Percentiles rank a stretch among this genome's conserved stretches.
Evolutionary conservation across 2,329 filamentous ascomycete genomes (phyloP).

Genomic region (Scopulariopsis brevicaulis): DNA sequence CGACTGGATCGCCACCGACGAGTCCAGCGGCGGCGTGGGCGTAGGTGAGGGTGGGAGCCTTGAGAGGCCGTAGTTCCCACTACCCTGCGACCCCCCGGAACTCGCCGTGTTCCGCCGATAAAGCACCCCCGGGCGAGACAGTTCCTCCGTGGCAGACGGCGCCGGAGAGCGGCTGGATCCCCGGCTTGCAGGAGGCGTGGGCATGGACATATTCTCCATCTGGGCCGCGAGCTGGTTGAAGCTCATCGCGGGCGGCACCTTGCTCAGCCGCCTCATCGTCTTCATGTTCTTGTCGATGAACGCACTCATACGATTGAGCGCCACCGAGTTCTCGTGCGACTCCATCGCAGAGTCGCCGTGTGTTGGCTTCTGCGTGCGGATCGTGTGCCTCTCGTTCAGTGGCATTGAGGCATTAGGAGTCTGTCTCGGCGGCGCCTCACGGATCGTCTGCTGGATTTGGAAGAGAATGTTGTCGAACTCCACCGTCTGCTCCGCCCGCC

Average conservation of each 20-base stretch:
- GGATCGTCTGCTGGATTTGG: conserved; percentile 25
- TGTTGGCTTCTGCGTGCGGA: conserved; percentile 18
- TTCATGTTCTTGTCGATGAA: conserved; percentile 31
- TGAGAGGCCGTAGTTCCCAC: conserved; percentile 4
- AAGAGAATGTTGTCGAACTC: conserved; percentile 32
- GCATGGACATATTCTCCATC: conserved; percentile 11
- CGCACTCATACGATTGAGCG: conserved; percentile 29
- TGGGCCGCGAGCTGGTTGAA: conserved; percentile 19
- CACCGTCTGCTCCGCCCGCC: conserved; percentile 19
- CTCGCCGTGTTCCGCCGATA: conserved; percentile 8
- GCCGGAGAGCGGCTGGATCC: conserved; percentile 16
- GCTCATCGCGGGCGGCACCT: conserved; percentile 20
- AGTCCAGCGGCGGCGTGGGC: conserved; percentile 15
- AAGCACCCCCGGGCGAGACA: conserved; percentile 6
- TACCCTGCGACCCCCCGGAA: conserved; percentile 8
- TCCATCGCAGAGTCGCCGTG: conserved; percentile 25
- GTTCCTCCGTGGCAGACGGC: conserved; percentile 6
- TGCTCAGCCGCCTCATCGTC: conserved; percentile 28
- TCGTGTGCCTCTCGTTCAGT: conserved; percentile 29
- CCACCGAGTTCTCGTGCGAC: conserved; percentile 26
- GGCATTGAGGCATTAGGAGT: conserved; percentile 9
- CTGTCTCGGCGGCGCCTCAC: conserved; percentile 9
- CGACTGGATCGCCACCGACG: conserved; percentile 15
- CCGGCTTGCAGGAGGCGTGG: conserved; percentile 21
- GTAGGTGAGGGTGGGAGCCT: conserved; percentile 11